Evolutionary conservation across 2,329 filamentous ascomycete genomes (phyloP).

Genomic region (Cercospora canescens): DNA sequence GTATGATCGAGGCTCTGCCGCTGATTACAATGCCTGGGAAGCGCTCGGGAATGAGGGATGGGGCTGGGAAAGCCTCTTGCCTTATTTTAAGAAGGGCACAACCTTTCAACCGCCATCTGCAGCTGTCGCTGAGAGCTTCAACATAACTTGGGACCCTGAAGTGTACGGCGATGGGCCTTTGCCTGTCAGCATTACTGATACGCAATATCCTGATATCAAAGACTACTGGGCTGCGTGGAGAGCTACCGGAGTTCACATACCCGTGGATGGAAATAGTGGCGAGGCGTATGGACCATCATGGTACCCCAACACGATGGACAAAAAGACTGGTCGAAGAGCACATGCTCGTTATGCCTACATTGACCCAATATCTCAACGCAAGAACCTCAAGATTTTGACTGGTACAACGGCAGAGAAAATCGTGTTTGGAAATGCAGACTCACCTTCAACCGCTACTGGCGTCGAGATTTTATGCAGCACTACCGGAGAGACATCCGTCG

Average conservation of each 20-base stretch:
- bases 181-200: neutral
- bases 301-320: constrained; percentile 1
- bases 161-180: constrained; percentile 11
- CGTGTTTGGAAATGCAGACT: constrained; percentile 18
- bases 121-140: constrained; percentile 23
- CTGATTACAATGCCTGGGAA: constrained; percentile 45
- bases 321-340: neutral
- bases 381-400: constrained; percentile 29
- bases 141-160: constrained; percentile 17
- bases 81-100: constrained; percentile 26
- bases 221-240: neutral
- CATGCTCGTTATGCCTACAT: constrained; percentile 28
- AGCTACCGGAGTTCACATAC: neutral
- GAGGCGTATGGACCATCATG: neutral
- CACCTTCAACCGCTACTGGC: constrained; percentile 31
- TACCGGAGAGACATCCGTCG: constrained; percentile 28
- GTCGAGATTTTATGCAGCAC: constrained; percentile 45
- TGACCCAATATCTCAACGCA: constrained; percentile 32
- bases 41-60: constrained; percentile 24
- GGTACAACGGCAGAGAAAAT: constrained; percentile 5
- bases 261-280: constrained; percentile 1
- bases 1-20: constrained; percentile 38
- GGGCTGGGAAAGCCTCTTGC: constrained; percentile 21
- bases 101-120: constrained; percentile 8
- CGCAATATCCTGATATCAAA: neutral